Conservation (phyloP, 2,329 filamentous ascomycete species). For the Fusarium albosuccineum region DNA sequence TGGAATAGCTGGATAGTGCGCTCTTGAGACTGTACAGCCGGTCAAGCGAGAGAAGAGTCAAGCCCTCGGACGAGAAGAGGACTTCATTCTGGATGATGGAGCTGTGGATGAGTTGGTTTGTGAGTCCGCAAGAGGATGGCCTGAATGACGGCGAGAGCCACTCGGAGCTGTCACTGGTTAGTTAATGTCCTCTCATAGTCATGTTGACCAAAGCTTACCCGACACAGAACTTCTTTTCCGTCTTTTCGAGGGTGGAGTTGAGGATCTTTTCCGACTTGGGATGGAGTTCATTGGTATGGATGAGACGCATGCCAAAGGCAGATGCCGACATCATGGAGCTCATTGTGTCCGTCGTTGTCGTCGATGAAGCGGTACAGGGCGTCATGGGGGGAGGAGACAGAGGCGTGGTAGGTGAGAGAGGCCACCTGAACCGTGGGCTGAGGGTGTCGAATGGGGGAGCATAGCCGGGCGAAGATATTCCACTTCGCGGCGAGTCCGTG, state of each 20-base stretch:
- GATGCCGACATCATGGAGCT: conserved; percentile 51
- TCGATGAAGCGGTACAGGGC: conserved; percentile 58
- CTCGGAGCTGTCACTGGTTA: conserved; percentile 50
- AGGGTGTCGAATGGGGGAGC: conserved; percentile 48
- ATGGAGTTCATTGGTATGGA: conserved; percentile 62
- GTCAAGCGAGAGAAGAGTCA: conserved; percentile 72
- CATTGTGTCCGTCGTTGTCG: conserved; percentile 51
- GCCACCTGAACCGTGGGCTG: conserved; percentile 47
- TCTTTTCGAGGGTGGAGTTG: conserved; percentile 63
- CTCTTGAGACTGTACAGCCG: conserved; percentile 74
- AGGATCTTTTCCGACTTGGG: conserved; percentile 62
- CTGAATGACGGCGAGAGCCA: conserved; percentile 61
- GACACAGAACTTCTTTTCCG: conserved; percentile 61
- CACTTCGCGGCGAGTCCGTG: conserved; percentile 39
- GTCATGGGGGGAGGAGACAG: conserved; percentile 61
- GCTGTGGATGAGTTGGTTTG: conserved; percentile 65
- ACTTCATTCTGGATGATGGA: conserved; percentile 72
- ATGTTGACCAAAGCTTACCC: conserved; percentile 48
- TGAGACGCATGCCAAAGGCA: conserved; percentile 63
- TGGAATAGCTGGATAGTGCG: conserved; percentile 69
- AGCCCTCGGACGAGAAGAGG: conserved; percentile 70
- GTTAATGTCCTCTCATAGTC: background rate
- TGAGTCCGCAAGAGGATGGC: conserved; percentile 60
- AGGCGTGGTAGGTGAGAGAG: conserved; percentile 56
- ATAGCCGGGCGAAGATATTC: conserved; percentile 51